Percentiles rank a stretch among this genome's conserved stretches.
phyloP scores from a whole-genome alignment of 2,329 filamentous ascomycete species.

The Sporothrix phasma region DNA sequence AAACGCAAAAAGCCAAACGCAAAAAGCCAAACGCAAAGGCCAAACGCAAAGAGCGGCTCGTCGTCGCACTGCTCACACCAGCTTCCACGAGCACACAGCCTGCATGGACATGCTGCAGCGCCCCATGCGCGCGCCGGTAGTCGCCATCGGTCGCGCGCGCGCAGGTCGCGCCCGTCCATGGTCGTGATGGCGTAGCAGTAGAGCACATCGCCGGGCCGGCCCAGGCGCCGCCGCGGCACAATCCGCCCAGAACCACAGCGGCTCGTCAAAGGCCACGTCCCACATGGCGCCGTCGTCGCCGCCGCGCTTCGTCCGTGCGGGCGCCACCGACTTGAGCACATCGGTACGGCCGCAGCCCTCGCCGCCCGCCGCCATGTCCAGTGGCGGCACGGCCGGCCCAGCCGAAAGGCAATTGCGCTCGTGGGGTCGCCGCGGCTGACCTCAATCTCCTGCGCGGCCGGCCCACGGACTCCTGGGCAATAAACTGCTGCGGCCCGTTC shows the following conservation, averaged over 20 bases:
- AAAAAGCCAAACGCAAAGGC: neutral
- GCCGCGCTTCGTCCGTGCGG: slow-evolving; percentile 53
- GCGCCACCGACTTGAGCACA: slow-evolving; percentile 58
- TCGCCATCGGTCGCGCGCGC: slow-evolving; percentile 41
- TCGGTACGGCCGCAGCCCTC: slow-evolving; percentile 57
- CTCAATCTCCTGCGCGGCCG: slow-evolving; percentile 33
- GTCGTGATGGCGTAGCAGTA: slow-evolving; percentile 49
- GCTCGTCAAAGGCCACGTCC: slow-evolving; percentile 62
- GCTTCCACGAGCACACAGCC: slow-evolving; percentile 39
- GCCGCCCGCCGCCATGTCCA: slow-evolving; percentile 64
- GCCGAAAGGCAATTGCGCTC: slow-evolving; percentile 65
- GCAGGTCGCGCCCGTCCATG: slow-evolving; percentile 36
- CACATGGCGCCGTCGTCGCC: slow-evolving; percentile 48
- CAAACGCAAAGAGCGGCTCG: neutral
- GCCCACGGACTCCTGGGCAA: slow-evolving; percentile 51
- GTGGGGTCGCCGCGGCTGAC: slow-evolving; percentile 45
- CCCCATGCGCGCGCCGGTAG: slow-evolving; percentile 34
- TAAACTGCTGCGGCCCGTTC: slow-evolving; percentile 38
- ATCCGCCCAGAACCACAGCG: slow-evolving; percentile 72
- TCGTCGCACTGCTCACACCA: slow-evolving; percentile 28
- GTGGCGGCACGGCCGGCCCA: slow-evolving; percentile 69
- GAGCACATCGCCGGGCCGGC: slow-evolving; percentile 58
- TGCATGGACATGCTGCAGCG: slow-evolving; percentile 36
- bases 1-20: neutral
- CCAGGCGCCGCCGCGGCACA: slow-evolving; percentile 55